Base-by-base conservation (phyloP, 148 eudicot genomes). In the Drosera capensis region DNA sequence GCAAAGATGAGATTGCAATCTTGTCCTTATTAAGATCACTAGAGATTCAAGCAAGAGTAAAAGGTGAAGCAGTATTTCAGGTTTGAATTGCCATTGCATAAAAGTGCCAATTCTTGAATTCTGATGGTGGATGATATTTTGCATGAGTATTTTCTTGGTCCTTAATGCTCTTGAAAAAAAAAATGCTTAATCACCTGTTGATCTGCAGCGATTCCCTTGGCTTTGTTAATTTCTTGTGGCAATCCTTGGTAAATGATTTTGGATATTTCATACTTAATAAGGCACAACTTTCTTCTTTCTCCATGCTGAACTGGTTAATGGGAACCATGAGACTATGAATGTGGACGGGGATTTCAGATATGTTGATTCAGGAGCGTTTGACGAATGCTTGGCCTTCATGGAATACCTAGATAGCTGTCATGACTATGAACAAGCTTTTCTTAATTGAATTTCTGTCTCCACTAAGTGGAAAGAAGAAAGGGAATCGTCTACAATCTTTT, bases 31-130 rank as follows among this genome's bases (percentile, higher is more conserved):
- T 90, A 70, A 68, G 77, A 16, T 84, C 84, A 54, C 52, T 90
- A 62, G 84, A 80, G 64, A 59, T 71, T 50, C 95, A 90, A 64
- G 95, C 97, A 37, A 80, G 73, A 68, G 75, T 71, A 17, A 43
- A 59, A 51, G 97, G 97, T 48, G 97, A 95, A 41, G 97, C 95
- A 47, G 84, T 88, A 63, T 83, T 88, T 61, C 97, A 88, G 97
- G 96, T 88, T 45, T 41, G 45, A 8, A 41, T 2, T 8, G 13
- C 38, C n/a, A 11, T 34, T 2, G n/a, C 3, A 34, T 34, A 11
- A 15, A 34, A 4, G 2, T 34, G 2, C 2, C n/a, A 9, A 2
- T 34, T 34, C 11, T 28, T 28, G n/a, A n/a, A 28, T 28, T 6
- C 31, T 28, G 11, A 34, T 11, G 14, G n/a, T 34, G n/a, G n/a